phyloP scores from a whole-genome alignment of 2,329 filamentous ascomycete species.

The Paecilomyces sp. region DNA sequence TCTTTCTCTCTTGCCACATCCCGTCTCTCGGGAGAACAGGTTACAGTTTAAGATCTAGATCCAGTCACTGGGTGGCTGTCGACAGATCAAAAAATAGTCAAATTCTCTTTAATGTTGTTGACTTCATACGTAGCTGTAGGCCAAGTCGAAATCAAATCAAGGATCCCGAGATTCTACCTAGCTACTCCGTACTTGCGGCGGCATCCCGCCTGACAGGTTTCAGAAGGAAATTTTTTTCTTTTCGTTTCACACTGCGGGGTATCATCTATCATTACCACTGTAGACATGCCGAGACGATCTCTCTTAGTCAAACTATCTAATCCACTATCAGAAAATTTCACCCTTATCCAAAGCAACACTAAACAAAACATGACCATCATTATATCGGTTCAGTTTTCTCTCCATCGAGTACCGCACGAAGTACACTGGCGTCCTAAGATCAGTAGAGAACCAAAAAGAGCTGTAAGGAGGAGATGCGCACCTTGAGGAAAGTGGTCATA shows the following conservation, averaged over 20 bases:
- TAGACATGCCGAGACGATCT: background rate
- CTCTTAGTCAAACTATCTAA: background rate
- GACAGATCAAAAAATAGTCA: background rate
- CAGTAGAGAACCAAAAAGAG: background rate
- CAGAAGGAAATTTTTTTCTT: conserved; percentile 5
- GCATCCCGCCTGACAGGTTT: background rate
- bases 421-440: conserved; percentile 29
- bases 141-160: background rate
- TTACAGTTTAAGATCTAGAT: background rate
- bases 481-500: conserved; percentile 94
- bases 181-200: background rate
- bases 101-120: background rate
- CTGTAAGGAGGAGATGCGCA: conserved; percentile 28
- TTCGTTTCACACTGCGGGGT: background rate
- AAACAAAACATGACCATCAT: background rate
- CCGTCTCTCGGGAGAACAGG: conserved; percentile 3
- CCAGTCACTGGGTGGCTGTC: background rate
- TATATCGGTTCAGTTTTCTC: conserved; percentile 36
- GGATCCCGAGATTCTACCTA: background rate
- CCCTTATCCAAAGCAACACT: background rate
- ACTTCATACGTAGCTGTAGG: background rate
- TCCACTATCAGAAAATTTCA: background rate
- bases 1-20: background rate
- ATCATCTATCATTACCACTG: background rate
- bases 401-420: conserved; percentile 39